Conservation (phyloP, 2,329 filamentous ascomycete species). For the Fusarium luffae region DNA sequence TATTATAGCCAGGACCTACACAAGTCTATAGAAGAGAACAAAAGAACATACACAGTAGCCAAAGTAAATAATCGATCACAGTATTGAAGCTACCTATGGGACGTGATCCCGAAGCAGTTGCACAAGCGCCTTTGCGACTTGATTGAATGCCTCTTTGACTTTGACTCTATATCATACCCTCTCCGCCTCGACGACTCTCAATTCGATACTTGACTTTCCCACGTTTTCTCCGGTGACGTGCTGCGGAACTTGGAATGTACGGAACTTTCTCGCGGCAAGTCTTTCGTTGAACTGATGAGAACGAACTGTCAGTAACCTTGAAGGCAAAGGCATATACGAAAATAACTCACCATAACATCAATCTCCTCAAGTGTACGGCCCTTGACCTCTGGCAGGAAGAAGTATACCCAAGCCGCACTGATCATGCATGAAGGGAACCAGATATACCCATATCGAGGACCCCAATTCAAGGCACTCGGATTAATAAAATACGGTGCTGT, state of each 20-base stretch:
- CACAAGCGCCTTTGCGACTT: background rate
- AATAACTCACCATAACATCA: slow-evolving; percentile 30
- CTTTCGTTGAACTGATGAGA: slow-evolving; percentile 33
- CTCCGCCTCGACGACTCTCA: slow-evolving; percentile 24
- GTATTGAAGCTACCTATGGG: background rate
- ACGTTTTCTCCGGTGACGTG: background rate
- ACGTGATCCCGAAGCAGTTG: background rate
- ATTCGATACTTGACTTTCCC: slow-evolving; percentile 25
- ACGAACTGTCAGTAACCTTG: background rate
- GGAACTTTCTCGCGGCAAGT: slow-evolving; percentile 33
- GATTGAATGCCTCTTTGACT: accelerated
- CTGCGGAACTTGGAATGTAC: slow-evolving; percentile 6
- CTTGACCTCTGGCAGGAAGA: slow-evolving; percentile 37
- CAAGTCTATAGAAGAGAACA: background rate
- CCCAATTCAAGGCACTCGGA: slow-evolving; percentile 39
- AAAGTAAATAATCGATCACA: too few species aligned
- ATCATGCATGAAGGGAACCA: slow-evolving; percentile 42
- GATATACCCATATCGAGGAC: slow-evolving; percentile 40
- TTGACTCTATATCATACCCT: background rate
- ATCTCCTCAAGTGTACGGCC: slow-evolving; percentile 40
- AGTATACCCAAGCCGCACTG: slow-evolving; percentile 35
- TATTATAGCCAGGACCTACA: background rate
- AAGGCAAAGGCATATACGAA: accelerated
- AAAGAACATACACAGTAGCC: too few species aligned
- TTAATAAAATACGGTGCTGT: slow-evolving; percentile 43